phyloP scores from a whole-genome alignment of 352 stramenopile species.

The Pythium coloratum region DNA sequence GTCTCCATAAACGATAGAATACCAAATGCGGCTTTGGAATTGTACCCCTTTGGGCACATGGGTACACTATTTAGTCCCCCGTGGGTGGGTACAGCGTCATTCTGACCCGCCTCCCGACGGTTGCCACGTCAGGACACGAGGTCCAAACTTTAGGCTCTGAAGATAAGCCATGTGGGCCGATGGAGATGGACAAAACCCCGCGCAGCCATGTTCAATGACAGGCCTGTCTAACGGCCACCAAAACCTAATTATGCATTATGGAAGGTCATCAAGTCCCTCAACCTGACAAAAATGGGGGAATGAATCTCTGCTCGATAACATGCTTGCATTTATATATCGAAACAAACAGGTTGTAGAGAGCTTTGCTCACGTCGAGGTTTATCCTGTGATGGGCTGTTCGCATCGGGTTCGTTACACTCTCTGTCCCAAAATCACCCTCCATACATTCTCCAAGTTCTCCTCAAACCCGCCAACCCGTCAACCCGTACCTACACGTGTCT shows the following conservation, averaged over 20 bases:
- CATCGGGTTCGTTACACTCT: neutral
- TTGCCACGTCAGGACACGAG: constrained; percentile 15
- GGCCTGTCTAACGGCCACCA: neutral
- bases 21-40: neutral
- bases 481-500: constrained; percentile 2
- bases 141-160: constrained; percentile 1
- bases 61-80: neutral
- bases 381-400: neutral
- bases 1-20: constrained; percentile 57
- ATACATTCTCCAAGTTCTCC: constrained; percentile 10
- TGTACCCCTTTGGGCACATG: neutral
- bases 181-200: constrained; percentile 11
- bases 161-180: neutral
- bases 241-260: constrained; percentile 18
- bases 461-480: neutral
- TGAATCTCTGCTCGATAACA: neutral
- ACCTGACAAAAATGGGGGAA: neutral
- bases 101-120: neutral
- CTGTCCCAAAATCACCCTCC: neutral
- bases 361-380: neutral
- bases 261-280: neutral
- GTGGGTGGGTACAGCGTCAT: constrained; percentile 1
- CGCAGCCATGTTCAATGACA: constrained; percentile 27
- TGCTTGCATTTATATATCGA: neutral
- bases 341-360: neutral